These are phyloP conservation scores for Adansonia digitata DNA, from an alignment of 345 rosid genomes.

Conservation along the genomic window DNA sequence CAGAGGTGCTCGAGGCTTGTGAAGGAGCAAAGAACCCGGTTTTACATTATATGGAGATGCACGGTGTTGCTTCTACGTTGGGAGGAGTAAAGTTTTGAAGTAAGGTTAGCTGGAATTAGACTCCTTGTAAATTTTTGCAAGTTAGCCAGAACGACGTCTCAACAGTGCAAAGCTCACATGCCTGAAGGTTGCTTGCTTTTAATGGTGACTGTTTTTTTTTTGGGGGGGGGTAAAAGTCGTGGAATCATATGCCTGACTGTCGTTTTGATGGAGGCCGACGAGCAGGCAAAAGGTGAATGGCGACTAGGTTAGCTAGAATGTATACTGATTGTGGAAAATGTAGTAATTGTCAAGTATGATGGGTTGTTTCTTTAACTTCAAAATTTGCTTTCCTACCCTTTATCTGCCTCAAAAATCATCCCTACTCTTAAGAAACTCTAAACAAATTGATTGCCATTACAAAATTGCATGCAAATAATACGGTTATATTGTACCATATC, in stretches of 20 bases:
- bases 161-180: too few relatives aligned
- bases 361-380: background rate
- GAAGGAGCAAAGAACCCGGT: background rate
- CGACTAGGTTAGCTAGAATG: background rate
- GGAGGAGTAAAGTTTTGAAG: background rate
- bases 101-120: background rate
- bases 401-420: background rate
- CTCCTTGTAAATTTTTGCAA: too few relatives aligned
- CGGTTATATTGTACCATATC: too few relatives aligned
- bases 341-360: background rate
- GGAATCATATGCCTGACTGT: background rate
- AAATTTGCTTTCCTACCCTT: background rate
- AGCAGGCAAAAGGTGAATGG: background rate
- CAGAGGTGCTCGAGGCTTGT: background rate
- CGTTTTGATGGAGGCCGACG: background rate
- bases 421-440: background rate
- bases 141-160: too few relatives aligned
- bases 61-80: background rate
- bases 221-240: too few relatives aligned
- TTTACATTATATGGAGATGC: background rate
- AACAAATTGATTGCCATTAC: background rate
- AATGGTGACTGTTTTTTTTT: too few relatives aligned
- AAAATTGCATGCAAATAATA: too few relatives aligned
- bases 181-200: too few relatives aligned
- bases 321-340: background rate